phyloP scores from a whole-genome alignment of 495 filamentous ascomycete genomes.

The Hypoxylon trugodes region DNA sequence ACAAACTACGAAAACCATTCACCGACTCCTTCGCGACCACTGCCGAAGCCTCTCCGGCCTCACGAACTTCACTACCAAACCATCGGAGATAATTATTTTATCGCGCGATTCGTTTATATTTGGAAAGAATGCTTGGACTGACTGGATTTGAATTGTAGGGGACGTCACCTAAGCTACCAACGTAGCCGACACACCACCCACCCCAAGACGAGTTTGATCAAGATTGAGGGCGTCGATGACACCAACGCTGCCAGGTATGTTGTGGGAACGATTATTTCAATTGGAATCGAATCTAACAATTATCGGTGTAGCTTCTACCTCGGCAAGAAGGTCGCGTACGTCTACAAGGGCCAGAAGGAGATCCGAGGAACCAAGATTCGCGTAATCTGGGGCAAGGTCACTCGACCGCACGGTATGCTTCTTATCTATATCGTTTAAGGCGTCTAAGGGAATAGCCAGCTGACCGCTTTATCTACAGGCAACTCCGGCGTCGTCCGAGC shows the following conservation, averaged over 20 bases:
- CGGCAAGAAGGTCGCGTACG: conserved; percentile 96
- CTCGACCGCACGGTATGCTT: conserved; percentile 84
- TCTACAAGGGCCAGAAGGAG: conserved; percentile 93
- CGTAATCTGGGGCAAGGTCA: conserved; percentile 99
- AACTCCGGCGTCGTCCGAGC: conserved; percentile 97
- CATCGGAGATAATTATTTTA: neutral
- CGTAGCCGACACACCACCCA: conserved; percentile 84
- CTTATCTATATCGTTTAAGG: conserved; percentile 4
- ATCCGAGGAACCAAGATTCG: conserved; percentile 95
- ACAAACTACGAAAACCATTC: conserved; percentile 32
- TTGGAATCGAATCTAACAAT: conserved; percentile 36
- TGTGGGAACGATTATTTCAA: neutral
- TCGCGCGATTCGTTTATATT: neutral
- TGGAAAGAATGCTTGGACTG: conserved; percentile 35
- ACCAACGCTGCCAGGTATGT: conserved; percentile 83
- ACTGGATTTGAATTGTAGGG: conserved; percentile 62
- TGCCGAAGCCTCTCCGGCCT: neutral
- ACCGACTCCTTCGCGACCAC: conserved; percentile 5
- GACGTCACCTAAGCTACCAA: conserved; percentile 93
- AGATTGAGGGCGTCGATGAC: conserved; percentile 96
- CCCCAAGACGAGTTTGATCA: conserved; percentile 86
- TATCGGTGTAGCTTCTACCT: conserved; percentile 77
- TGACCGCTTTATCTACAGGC: conserved; percentile 59
- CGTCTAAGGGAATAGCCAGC: neutral
- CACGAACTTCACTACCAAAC: neutral